Evolutionary conservation across 352 stramenopile species (phyloP).

Genomic region (Pythium chondricola): DNA sequence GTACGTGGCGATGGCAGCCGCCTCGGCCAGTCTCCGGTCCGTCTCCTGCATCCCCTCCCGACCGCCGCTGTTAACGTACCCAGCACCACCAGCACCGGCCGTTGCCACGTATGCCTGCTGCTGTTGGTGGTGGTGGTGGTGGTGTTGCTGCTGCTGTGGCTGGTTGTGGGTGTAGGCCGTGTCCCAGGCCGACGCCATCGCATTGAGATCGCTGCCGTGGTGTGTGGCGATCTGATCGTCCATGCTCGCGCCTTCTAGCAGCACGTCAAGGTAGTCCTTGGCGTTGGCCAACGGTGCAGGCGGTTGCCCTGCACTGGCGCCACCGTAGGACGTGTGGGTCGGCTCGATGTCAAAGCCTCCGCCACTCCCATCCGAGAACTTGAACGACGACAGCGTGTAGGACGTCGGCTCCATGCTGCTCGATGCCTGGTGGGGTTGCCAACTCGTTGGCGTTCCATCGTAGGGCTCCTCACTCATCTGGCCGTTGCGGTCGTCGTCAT

Average conservation of each 20-base stretch:
- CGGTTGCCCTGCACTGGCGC: not conserved
- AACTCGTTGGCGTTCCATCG: not conserved
- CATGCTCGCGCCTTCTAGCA: constrained; percentile 47
- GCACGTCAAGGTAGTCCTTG: constrained; percentile 53
- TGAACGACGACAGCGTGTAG: constrained; percentile 1
- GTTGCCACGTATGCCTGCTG: constrained; percentile 13
- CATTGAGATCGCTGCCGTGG: constrained; percentile 14
- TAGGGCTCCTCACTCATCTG: not conserved
- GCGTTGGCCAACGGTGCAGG: not conserved
- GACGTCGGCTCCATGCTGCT: not conserved
- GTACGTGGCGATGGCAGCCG: constrained; percentile 1
- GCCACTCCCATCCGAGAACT: not conserved
- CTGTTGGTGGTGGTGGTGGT: constrained; percentile 20
- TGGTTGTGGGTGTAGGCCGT: constrained; percentile 3
- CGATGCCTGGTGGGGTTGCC: no score
- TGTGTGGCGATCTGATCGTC: constrained; percentile 39
- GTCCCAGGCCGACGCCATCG: constrained; percentile 13
- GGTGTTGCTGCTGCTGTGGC: constrained; percentile 23
- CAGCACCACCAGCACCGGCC: no score
- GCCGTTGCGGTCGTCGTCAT: no score
- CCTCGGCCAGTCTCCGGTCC: not conserved
- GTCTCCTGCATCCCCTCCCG: not conserved
- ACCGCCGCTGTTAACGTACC: no score
- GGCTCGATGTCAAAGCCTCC: not conserved
- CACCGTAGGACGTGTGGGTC: not conserved